These are phyloP conservation scores for Arachis stenosperma DNA, from an alignment of 306 rosid genomes.

Conservation along the genomic window DNA sequence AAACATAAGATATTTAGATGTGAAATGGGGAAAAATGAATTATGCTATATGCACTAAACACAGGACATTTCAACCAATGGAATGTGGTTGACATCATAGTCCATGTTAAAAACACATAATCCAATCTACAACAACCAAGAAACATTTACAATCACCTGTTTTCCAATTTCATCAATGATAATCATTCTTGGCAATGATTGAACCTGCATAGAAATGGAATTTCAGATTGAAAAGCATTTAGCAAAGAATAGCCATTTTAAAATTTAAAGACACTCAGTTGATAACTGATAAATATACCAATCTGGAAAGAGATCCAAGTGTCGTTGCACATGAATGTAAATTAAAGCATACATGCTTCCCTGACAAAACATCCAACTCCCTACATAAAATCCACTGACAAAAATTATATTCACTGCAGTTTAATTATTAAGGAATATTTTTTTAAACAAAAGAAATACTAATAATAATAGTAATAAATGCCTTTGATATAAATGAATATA, in stretches of 20 bases:
- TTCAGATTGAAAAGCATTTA: slow-evolving; percentile 24
- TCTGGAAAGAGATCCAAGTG: slow-evolving; percentile 95
- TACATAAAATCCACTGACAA: slow-evolving; percentile 42
- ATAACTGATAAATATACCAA: slow-evolving; percentile 60
- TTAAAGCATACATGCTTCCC: slow-evolving; percentile 85
- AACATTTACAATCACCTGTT: slow-evolving; percentile 64
- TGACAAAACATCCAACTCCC: slow-evolving; percentile 93
- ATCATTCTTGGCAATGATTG: slow-evolving; percentile 98
- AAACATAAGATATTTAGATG: slow-evolving; percentile 8
- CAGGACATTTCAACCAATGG: slow-evolving; percentile 5
- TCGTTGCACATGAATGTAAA: slow-evolving; percentile 88
- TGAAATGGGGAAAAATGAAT: slow-evolving; percentile 2
- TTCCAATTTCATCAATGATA: slow-evolving; percentile 96
- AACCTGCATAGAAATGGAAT: slow-evolving; percentile 60
- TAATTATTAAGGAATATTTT: background rate
- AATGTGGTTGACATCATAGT: slow-evolving; percentile 20
- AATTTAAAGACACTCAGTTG: slow-evolving; percentile 12
- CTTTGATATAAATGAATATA: slow-evolving; percentile 4
- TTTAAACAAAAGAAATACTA: background rate
- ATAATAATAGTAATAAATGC: background rate
- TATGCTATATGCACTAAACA: slow-evolving; percentile 15
- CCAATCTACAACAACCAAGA: slow-evolving; percentile 4
- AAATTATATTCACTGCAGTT: slow-evolving; percentile 32
- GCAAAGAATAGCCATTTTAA: slow-evolving; percentile 21
- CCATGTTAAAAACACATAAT: slow-evolving; percentile 18